These are phyloP conservation scores for Ulmus americana DNA, from an alignment of 331 rosid genomes.

Conservation along the genomic window DNA sequence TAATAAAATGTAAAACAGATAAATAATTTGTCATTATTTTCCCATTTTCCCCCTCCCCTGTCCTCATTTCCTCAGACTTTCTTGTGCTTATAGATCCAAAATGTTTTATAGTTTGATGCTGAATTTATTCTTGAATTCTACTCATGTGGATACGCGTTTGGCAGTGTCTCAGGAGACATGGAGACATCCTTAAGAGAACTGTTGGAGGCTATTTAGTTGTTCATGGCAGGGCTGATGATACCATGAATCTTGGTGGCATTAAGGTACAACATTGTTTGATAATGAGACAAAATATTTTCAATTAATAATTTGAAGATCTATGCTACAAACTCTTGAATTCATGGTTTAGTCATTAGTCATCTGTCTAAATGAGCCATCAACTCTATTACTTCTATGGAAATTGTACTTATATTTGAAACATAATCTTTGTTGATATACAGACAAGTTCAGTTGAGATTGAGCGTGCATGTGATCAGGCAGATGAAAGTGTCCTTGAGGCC, in stretches of 20 bases:
- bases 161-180: slow-evolving; percentile 81
- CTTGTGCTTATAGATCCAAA: neutral
- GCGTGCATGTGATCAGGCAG: slow-evolving; percentile 58
- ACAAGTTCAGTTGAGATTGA: slow-evolving; percentile 88
- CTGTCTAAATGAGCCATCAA: neutral
- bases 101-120: too few relatives aligned
- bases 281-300: too few relatives aligned
- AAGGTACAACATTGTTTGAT: slow-evolving; percentile 37
- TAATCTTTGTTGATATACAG: slow-evolving; percentile 30
- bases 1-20: too few relatives aligned
- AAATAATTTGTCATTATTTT: too few relatives aligned
- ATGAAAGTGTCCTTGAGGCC: slow-evolving; percentile 58
- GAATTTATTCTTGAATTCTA: too few relatives aligned
- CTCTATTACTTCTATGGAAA: neutral
- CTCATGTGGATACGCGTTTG: slow-evolving; percentile 3
- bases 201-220: slow-evolving; percentile 63
- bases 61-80: too few relatives aligned
- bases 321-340: neutral
- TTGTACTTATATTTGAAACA: too few relatives aligned
- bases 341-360: too few relatives aligned
- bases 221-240: slow-evolving; percentile 91
- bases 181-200: slow-evolving; percentile 68
- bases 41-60: too few relatives aligned
- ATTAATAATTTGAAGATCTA: neutral
- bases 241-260: slow-evolving; percentile 96